phyloP scores from a whole-genome alignment of 768 basidiomycete genomes.

The Phanerodontia chrysosporium region DNA sequence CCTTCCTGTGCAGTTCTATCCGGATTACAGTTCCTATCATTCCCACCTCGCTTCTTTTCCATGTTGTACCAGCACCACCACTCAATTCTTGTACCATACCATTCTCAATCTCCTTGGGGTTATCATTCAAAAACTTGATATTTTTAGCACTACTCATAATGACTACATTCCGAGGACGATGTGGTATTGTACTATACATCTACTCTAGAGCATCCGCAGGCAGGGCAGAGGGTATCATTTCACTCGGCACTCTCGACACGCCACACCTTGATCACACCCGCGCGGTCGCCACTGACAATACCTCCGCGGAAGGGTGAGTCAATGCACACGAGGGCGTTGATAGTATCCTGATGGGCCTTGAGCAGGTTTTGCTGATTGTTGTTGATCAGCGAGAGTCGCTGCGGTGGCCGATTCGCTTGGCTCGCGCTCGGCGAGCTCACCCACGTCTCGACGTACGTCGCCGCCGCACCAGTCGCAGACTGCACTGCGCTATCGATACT shows the following conservation, averaged over 20 bases:
- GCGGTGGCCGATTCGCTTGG: constrained; percentile 63
- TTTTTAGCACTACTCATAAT: background rate
- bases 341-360: constrained; percentile 85
- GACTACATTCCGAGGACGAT: background rate
- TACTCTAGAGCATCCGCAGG: background rate
- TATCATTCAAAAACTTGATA: no score
- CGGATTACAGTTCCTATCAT: background rate
- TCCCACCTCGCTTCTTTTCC: background rate
- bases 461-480: constrained; percentile 22
- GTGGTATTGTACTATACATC: background rate
- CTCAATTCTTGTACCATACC: background rate
- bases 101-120: background rate
- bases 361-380: constrained; percentile 82
- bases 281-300: constrained; percentile 86
- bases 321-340: constrained; percentile 80
- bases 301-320: constrained; percentile 93
- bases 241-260: constrained; percentile 49
- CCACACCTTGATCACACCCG: constrained; percentile 91
- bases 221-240: background rate
- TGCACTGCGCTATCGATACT: background rate
- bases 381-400: constrained; percentile 73
- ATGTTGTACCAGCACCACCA: background rate
- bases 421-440: constrained; percentile 35
- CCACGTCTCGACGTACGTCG: constrained; percentile 65
- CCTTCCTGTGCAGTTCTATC: background rate